These are phyloP conservation scores for Gremmenia infestans DNA, from an alignment of 2,329 filamentous ascomycete species.

Conservation along the genomic window DNA sequence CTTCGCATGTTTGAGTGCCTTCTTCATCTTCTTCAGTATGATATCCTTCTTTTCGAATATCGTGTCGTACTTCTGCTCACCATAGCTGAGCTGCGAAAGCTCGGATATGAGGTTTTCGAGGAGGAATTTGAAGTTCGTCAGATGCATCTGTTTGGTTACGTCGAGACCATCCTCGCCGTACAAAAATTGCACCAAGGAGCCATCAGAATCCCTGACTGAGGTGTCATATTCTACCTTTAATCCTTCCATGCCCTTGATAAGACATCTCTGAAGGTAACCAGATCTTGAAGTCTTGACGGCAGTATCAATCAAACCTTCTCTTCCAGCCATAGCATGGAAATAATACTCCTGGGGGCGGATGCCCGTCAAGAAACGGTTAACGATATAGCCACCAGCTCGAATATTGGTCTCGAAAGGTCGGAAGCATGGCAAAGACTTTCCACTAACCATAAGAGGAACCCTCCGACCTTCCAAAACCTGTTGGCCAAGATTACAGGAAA, in stretches of 20 bases:
- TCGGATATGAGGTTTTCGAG: conserved; percentile 81
- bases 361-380: conserved; percentile 94
- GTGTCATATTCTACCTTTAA: conserved; percentile 88
- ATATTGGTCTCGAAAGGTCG: conserved; percentile 85
- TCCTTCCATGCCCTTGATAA: conserved; percentile 98
- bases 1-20: conserved; percentile 67
- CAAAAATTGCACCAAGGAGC: conserved; percentile 87
- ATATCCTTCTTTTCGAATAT: conserved; percentile 61
- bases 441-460: conserved; percentile 96
- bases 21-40: conserved; percentile 69
- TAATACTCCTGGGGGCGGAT: conserved; percentile 97
- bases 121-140: conserved; percentile 85
- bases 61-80: conserved; percentile 46
- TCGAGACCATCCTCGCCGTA: conserved; percentile 97
- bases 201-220: conserved; percentile 90
- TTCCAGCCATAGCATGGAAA: conserved; percentile 98
- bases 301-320: conserved; percentile 97
- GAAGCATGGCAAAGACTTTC: conserved; percentile 93
- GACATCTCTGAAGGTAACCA: conserved; percentile 90
- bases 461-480: conserved; percentile 92
- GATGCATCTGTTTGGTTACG: conserved; percentile 87
- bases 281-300: conserved; percentile 97
- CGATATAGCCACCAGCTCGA: conserved; percentile 87
- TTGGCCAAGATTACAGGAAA: conserved; percentile 95
- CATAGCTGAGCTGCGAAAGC: conserved; percentile 68